A percentile compares a stretch with the other conserved stretches of the same genome.
Conservation (phyloP, 83 land plant species). For the Picea abies region DNA sequence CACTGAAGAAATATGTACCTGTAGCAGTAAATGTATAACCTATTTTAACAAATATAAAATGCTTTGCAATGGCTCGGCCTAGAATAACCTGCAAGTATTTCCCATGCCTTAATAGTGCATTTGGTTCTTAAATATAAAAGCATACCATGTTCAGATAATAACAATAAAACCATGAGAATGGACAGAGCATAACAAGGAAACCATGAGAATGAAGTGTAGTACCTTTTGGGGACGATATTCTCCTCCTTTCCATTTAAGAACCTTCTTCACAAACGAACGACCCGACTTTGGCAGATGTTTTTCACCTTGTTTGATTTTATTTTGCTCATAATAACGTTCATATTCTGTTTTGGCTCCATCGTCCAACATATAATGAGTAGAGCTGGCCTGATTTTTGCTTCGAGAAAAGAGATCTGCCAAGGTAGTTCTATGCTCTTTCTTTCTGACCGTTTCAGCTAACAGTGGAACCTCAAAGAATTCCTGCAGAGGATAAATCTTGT, state of each 20-base stretch:
- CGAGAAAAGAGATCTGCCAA: conserved; percentile 6
- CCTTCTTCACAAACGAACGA: conserved; percentile 5
- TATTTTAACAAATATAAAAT: background rate
- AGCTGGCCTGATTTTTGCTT: conserved; percentile 6
- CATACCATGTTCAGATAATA: background rate
- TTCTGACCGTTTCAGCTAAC: background rate
- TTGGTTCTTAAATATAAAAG: background rate
- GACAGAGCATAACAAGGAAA: too few relatives aligned
- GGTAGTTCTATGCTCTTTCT: conserved; percentile 15
- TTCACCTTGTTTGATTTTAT: background rate
- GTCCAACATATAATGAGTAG: background rate
- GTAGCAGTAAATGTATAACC: too few relatives aligned
- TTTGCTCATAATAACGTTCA: background rate
- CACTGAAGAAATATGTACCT: too few relatives aligned
- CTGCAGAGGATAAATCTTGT: conserved; percentile 15
- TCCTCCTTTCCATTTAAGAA: conserved; percentile 5
- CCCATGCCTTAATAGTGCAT: background rate
- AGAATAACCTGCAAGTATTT: background rate
- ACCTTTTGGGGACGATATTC: conserved; percentile 11
- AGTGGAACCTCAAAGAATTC: conserved; percentile 14
- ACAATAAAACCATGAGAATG: background rate
- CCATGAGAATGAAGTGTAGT: background rate
- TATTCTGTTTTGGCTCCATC: background rate
- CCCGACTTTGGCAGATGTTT: background rate
- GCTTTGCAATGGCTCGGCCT: background rate